phyloP scores from a whole-genome alignment of 768 basidiomycete species.

The Chiua virens region DNA sequence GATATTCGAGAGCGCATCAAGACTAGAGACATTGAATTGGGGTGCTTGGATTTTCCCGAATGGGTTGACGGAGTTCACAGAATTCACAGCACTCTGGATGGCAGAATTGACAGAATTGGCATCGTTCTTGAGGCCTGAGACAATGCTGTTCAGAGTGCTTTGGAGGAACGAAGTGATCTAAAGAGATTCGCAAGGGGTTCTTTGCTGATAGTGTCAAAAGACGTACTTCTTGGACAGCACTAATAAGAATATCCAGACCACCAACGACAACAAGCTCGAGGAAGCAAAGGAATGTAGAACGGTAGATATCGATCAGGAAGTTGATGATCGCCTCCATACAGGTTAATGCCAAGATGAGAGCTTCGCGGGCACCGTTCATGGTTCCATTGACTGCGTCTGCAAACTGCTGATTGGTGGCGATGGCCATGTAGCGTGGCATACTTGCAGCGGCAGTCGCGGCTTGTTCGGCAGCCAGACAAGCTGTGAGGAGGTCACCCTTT shows the following conservation, averaged over 20 bases:
- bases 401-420: conserved; percentile 80
- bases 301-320: conserved; percentile 89
- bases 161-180: conserved; percentile 75
- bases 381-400: conserved; percentile 76
- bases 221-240: conserved; percentile 79
- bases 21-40: conserved; percentile 71
- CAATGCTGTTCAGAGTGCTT: conserved; percentile 54
- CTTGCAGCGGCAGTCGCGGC: conserved; percentile 82
- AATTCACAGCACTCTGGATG: conserved; percentile 61
- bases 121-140: conserved; percentile 72
- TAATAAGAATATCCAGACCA: conserved; percentile 74
- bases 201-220: not conserved
- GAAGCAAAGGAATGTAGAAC: conserved; percentile 92
- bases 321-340: conserved; percentile 86
- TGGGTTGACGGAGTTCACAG: conserved; percentile 75
- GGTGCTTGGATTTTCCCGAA: conserved; percentile 69
- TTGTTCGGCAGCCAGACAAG: conserved; percentile 81
- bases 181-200: conserved; percentile 8
- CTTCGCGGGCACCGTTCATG: conserved; percentile 71
- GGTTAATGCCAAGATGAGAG: conserved; percentile 73
- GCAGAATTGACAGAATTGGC: conserved; percentile 66
- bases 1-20: conserved; percentile 73
- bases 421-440: conserved; percentile 85
- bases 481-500: conserved; percentile 74
- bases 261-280: conserved; percentile 87